Conservation (phyloP, 139 green algal species). For the Auxenochlorella protothecoides region DNA sequence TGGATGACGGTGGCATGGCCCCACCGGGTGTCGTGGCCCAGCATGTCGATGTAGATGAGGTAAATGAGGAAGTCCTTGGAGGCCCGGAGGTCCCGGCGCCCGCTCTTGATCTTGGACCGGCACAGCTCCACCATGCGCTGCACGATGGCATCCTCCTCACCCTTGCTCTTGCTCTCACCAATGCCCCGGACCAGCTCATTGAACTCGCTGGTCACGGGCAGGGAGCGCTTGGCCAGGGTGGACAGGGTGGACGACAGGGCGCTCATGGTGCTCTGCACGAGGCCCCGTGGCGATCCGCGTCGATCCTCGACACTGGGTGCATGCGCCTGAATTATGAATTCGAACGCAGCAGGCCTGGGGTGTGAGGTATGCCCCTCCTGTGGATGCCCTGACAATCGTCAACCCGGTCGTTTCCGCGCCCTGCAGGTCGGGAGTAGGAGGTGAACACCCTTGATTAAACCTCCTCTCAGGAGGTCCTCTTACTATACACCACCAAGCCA, state of each 20-base stretch:
- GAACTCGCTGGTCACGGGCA: conserved; percentile 15
- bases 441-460: no score
- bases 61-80: conserved; percentile 81
- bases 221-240: conserved; percentile 17
- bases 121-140: conserved; percentile 61
- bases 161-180: conserved; percentile 65
- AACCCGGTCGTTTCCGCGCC: no score
- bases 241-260: conserved; percentile 17
- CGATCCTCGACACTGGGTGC: no score
- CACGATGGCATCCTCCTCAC: conserved; percentile 77
- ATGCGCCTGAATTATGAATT: no score
- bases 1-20: conserved; percentile 81
- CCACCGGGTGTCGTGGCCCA: conserved; percentile 90
- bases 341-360: no score
- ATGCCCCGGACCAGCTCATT: conserved; percentile 28
- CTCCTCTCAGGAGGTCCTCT: no score
- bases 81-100: conserved; percentile 34
- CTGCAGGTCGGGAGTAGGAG: no score
- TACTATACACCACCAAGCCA: no score
- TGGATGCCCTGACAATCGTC: no score
- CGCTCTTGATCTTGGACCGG: conserved; percentile 61
- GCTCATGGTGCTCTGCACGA: background rate
- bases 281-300: background rate
- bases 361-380: no score
- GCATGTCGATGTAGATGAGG: conserved; percentile 96